Percentiles rank a stretch among this genome's conserved stretches.
Evolutionary conservation across 345 rosid genomes (phyloP).

Genomic region (Psidium friedrichsthalianum): DNA sequence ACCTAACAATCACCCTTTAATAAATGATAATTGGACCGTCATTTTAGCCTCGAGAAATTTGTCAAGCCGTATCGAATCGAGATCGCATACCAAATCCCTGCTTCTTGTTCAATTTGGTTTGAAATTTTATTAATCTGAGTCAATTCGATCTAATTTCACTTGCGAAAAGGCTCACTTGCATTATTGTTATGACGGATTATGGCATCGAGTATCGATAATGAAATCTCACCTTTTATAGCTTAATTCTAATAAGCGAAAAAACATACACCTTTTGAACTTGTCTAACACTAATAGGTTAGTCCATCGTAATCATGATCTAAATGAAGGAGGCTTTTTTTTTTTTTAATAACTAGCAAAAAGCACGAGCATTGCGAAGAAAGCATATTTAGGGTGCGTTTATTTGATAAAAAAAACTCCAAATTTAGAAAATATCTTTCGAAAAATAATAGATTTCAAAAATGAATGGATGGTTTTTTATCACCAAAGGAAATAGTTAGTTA

Average conservation of each 20-base stretch:
- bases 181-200: neutral
- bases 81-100: neutral
- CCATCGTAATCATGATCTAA: neutral
- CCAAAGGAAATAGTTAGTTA: no score
- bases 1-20: neutral
- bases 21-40: neutral
- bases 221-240: neutral
- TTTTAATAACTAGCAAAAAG: no score
- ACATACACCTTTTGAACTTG: neutral
- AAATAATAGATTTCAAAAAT: no score
- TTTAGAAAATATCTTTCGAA: no score
- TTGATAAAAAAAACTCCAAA: no score
- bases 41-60: neutral
- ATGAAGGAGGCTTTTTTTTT: no score
- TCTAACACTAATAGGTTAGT: neutral
- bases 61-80: fast-evolving
- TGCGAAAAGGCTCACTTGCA: neutral
- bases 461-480: no score
- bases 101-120: neutral
- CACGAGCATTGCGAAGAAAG: no score
- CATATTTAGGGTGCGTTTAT: no score
- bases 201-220: neutral
- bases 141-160: neutral
- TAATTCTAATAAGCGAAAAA: neutral
- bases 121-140: neutral